Conservation (phyloP, 1,284 basidiomycete species). For the Ganoderma sp. region DNA sequence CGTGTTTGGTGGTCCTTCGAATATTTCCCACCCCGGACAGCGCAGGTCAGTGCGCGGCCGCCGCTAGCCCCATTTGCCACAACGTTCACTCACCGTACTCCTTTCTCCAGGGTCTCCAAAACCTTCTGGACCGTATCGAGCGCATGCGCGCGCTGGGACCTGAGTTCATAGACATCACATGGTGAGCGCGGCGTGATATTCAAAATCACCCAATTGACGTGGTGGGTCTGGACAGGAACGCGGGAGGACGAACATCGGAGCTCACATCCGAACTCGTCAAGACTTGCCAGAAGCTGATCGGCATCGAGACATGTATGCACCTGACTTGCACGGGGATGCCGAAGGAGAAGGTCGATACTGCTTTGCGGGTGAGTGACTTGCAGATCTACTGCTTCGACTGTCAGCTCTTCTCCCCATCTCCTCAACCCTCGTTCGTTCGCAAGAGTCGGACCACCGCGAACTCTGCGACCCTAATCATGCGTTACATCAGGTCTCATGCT, state of each 20-base stretch:
- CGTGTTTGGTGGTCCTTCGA: conserved; percentile 96
- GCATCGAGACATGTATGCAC: conserved; percentile 98
- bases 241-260: conserved; percentile 93
- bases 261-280: conserved; percentile 95
- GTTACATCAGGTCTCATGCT: background rate
- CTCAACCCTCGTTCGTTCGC: background rate
- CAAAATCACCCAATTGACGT: conserved; percentile 19
- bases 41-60: conserved; percentile 67
- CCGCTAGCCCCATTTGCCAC: conserved; percentile 25
- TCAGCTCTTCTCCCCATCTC: background rate
- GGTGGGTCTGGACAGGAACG: conserved; percentile 69
- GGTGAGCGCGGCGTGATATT: conserved; percentile 53
- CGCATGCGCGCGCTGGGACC: conserved; percentile 96
- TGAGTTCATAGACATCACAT: conserved; percentile 98
- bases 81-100: conserved; percentile 14
- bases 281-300: conserved; percentile 90
- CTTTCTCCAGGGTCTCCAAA: conserved; percentile 82
- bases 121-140: conserved; percentile 95
- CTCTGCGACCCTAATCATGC: background rate
- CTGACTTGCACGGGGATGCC: conserved; percentile 99
- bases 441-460: background rate
- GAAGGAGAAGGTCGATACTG: conserved; percentile 90
- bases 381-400: background rate
- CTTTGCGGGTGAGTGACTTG: conserved; percentile 70
- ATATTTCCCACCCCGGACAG: conserved; percentile 94